These are phyloP conservation scores for Pythium phragmitis DNA, from an alignment of 352 stramenopile genomes.

Conservation along the genomic window DNA sequence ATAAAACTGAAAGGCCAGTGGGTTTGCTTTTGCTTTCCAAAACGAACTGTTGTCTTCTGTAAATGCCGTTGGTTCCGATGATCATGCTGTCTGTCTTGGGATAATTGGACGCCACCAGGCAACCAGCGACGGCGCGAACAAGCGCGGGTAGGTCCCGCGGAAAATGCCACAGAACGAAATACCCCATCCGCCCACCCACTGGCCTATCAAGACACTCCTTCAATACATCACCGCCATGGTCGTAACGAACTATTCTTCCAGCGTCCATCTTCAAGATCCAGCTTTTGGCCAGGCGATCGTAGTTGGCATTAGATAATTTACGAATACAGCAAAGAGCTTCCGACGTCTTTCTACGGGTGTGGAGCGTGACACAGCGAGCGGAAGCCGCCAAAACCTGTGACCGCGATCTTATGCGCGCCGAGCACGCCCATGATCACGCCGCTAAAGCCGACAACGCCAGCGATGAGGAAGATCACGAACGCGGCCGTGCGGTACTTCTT, in stretches of 20 bases:
- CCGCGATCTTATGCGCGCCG: slow-evolving; percentile 48
- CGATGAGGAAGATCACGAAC: slow-evolving; percentile 79
- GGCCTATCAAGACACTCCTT: too few relatives aligned
- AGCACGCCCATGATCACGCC: slow-evolving; percentile 73
- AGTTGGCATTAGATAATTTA: slow-evolving; percentile 1
- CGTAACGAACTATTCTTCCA: too few relatives aligned
- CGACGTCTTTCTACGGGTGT: slow-evolving; percentile 4
- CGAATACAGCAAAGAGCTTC: background rate
- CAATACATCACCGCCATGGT: too few relatives aligned
- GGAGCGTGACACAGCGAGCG: slow-evolving; percentile 52
- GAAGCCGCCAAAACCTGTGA: slow-evolving; percentile 74
- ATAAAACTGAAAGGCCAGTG: slow-evolving; percentile 25
- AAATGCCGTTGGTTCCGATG: background rate
- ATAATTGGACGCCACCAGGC: background rate
- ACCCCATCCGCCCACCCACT: too few relatives aligned
- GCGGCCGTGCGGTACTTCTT: slow-evolving; percentile 86
- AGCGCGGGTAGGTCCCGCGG: too few relatives aligned
- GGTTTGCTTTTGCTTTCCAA: slow-evolving; percentile 29
- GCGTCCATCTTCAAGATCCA: background rate
- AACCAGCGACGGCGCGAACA: too few relatives aligned
- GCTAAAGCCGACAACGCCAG: slow-evolving; percentile 67
- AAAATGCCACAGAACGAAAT: too few relatives aligned
- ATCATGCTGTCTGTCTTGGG: background rate
- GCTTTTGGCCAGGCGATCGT: background rate
- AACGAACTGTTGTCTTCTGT: background rate